These are phyloP conservation scores for Vitellaria paradoxa DNA, from an alignment of 179 eudicot species.

Conservation along the genomic window DNA sequence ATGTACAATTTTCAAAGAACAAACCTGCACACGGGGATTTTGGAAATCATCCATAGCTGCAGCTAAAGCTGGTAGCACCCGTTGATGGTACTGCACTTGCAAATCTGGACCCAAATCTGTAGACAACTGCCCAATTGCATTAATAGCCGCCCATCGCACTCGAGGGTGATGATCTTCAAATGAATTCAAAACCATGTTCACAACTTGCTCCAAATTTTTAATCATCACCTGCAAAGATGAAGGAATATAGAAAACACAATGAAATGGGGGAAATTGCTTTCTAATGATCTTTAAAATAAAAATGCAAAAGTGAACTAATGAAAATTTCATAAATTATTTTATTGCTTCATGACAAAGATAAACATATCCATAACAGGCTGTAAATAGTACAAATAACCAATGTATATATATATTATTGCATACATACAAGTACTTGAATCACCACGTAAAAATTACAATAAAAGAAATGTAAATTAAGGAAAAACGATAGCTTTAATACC, in stretches of 20 bases:
- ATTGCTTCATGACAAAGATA: not conserved
- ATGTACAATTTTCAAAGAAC: not conserved
- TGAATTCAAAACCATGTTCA: conserved; percentile 79
- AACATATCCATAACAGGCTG: not conserved
- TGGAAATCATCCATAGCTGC: conserved; percentile 91
- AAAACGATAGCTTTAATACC: conserved; percentile 35
- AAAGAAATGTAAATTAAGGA: not conserved
- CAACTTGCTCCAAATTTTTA: conserved; percentile 82
- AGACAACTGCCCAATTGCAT: conserved; percentile 92
- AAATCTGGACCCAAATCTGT: conserved; percentile 94
- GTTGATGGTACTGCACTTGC: conserved; percentile 80
- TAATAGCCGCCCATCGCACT: conserved; percentile 98
- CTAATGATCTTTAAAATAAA: not conserved
- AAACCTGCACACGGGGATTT: conserved; percentile 94
- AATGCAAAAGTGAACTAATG: not conserved
- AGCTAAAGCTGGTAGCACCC: conserved; percentile 84
- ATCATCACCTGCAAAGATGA: conserved; percentile 68
- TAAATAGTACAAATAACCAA: not conserved
- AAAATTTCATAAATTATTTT: not conserved
- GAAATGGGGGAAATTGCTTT: not conserved
- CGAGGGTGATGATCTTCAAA: conserved; percentile 94
- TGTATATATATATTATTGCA: not conserved
- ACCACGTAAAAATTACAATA: too few relatives aligned
- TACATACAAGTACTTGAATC: not conserved
- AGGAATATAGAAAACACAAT: not conserved